phyloP scores from a whole-genome alignment of 2,329 filamentous ascomycete genomes.

The Sporothrix brunneoviolacea region DNA sequence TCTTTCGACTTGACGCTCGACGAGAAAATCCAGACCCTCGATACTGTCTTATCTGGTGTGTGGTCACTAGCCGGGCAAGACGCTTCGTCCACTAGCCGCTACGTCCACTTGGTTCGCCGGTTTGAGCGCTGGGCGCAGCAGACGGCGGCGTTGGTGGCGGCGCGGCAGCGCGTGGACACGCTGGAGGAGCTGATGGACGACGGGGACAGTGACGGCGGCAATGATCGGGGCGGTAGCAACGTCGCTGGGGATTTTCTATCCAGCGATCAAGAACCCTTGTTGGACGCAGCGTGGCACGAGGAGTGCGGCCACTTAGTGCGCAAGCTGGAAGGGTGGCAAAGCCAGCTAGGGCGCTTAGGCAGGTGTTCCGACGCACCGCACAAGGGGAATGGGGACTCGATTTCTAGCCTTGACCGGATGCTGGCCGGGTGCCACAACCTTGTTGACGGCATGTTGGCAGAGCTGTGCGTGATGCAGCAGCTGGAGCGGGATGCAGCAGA shows the following conservation, averaged over 20 bases:
- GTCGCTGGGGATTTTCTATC: constrained; percentile 23
- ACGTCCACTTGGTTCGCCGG: constrained; percentile 44
- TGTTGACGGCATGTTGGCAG: constrained; percentile 53
- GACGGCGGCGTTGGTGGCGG: constrained; percentile 40
- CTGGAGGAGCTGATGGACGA: constrained; percentile 8
- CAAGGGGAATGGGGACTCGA: constrained; percentile 17
- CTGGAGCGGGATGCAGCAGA: constrained; percentile 52
- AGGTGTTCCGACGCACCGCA: background rate
- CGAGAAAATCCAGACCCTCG: constrained; percentile 51
- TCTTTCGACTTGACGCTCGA: constrained; percentile 29
- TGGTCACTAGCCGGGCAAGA: constrained; percentile 39
- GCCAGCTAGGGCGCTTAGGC: constrained; percentile 11
- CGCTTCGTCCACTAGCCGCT: constrained; percentile 28
- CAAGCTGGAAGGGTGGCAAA: constrained; percentile 39
- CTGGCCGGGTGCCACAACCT: constrained; percentile 42
- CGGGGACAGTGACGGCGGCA: constrained; percentile 18
- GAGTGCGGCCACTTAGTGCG: constrained; percentile 47
- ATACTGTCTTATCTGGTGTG: constrained; percentile 48
- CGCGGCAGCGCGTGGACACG: constrained; percentile 24
- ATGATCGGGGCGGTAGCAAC: background rate
- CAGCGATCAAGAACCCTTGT: constrained; percentile 30
- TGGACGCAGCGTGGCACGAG: constrained; percentile 53
- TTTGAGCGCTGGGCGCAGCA: constrained; percentile 55
- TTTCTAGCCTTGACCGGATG: constrained; percentile 39
- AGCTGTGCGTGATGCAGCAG: constrained; percentile 54